Base-by-base conservation (phyloP, 2,329 filamentous ascomycete genomes). In the Pseudogymnoascus sp. region DNA sequence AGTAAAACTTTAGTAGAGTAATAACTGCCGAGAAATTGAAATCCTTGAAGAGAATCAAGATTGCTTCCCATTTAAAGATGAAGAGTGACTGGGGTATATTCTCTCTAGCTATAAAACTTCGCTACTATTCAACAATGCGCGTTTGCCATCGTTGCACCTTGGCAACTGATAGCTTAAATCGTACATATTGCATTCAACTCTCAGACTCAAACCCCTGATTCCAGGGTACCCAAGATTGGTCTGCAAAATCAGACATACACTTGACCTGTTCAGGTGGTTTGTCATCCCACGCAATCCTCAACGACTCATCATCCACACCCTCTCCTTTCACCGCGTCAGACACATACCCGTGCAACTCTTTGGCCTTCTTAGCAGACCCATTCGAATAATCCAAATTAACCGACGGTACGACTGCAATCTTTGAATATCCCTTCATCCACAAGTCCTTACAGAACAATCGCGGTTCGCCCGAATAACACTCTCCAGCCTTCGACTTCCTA, bases 381-480 rank as follows among this genome's bases (percentile, higher is more conserved):
- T 82, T 73, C 3, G 76, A 76, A 67, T 86, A 85, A 63, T 79
- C 82, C 2, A 86, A 70, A 65, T 83, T 84, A 2, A 86, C 77
- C 1, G 75, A 76, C 0, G 83, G 83, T 5, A 85, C 75, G 0
- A 84, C 80, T 0, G 82, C 82, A 64, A 85, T 82, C 66, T 77
- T 82, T 11, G 78, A 75, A 64, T 76, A 77, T 2, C 80, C 80
- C 4, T 69, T 65, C 12, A 67, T 74, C 80, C 82, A 86, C 67
- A 85, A 62, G 65, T 86, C 83, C 63, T 84, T 85, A 65, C 80
- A 81, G 45, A 85, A 80, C 14, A 84, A 67, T 60, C 78, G 76
- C 1, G 83, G 81, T 68, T 86, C 83, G 2, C 82, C 82, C 64
- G 80, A 77, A 11, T 69, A 74, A 62, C 83, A 85, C 68, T 85